Conservation (phyloP, 768 basidiomycete species). For the Termitomyces bulborhizus region DNA sequence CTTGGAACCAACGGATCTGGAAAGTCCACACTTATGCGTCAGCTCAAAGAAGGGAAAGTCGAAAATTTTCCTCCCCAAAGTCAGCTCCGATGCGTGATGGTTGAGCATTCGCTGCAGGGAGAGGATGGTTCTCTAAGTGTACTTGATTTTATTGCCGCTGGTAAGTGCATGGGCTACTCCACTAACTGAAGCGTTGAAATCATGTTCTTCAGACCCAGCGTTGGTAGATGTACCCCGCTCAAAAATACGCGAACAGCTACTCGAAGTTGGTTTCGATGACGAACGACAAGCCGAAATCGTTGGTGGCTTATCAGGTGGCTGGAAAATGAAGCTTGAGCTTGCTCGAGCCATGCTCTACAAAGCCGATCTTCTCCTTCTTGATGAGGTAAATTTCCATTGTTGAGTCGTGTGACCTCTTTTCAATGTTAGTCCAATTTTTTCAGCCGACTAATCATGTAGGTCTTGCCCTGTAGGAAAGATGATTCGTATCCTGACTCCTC, state of each 20-base stretch:
- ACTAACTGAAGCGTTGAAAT: neutral
- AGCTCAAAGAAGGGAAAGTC: slow-evolving; percentile 89
- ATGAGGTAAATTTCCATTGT: slow-evolving; percentile 50
- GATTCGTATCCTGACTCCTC: neutral
- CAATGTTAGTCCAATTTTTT: slow-evolving; percentile 2
- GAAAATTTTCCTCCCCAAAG: slow-evolving; percentile 93
- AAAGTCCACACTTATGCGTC: slow-evolving; percentile 94
- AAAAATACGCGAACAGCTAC: slow-evolving; percentile 73
- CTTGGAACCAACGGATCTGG: slow-evolving; percentile 95
- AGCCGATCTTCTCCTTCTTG: slow-evolving; percentile 77
- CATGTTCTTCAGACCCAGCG: slow-evolving; percentile 50
- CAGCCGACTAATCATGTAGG: slow-evolving; percentile 89
- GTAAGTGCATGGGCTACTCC: slow-evolving; percentile 30
- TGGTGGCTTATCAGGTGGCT: slow-evolving; percentile 90
- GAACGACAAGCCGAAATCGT: slow-evolving; percentile 78
- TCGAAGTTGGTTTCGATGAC: slow-evolving; percentile 90
- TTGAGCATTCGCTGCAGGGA: slow-evolving; percentile 94
- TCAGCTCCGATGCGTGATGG: slow-evolving; percentile 88
- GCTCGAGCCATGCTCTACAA: slow-evolving; percentile 97
- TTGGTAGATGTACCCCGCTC: slow-evolving; percentile 55
- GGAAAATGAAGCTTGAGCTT: slow-evolving; percentile 99
- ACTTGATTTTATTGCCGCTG: slow-evolving; percentile 85
- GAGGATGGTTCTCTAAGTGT: slow-evolving; percentile 82
- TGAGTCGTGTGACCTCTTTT: neutral
- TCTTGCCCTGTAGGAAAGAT: slow-evolving; percentile 9